These are phyloP conservation scores for Novymonas esmeraldas DNA, from an alignment of 208 protist species.

Conservation along the genomic window DNA sequence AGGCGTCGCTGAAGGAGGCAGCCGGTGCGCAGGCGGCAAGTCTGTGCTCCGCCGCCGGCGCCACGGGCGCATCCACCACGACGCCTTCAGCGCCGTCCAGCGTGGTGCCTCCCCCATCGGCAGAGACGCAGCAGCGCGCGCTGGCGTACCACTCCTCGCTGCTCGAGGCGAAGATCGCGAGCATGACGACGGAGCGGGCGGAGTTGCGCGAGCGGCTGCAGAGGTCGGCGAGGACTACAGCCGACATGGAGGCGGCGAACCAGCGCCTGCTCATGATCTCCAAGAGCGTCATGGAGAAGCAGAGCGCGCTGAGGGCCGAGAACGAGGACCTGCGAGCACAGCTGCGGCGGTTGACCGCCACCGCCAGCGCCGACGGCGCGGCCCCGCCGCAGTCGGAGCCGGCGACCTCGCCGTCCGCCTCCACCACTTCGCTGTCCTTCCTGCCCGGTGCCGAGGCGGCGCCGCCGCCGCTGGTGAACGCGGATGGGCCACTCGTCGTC, in stretches of 20 bases:
- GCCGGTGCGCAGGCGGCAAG: conserved; percentile 4
- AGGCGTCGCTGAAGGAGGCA: conserved; percentile 5
- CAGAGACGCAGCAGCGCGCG: conserved; percentile 17
- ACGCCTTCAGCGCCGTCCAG: too few relatives aligned
- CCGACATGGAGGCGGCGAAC: conserved; percentile 31
- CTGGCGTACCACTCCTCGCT: conserved; percentile 18
- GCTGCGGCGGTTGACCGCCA: conserved; percentile 12
- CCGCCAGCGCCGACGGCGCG: neutral
- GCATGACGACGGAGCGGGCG: conserved; percentile 25
- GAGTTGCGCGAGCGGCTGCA: conserved; percentile 26
- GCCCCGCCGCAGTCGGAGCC: neutral
- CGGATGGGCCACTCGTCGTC: too few relatives aligned
- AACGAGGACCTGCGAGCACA: conserved; percentile 27
- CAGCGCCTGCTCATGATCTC: conserved; percentile 44
- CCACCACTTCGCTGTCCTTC: too few relatives aligned
- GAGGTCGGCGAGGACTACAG: conserved; percentile 12
- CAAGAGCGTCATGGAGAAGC: conserved; percentile 44
- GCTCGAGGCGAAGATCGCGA: conserved; percentile 28
- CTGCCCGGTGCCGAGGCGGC: too few relatives aligned
- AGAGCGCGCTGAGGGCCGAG: conserved; percentile 29
- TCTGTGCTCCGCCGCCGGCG: conserved; percentile 12
- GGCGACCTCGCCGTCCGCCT: neutral
- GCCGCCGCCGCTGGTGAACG: too few relatives aligned
- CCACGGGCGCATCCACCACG: too few relatives aligned
- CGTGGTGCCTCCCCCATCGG: conserved; percentile 3